Evolutionary conservation across 176 grass and related monocot species (phyloP), one percentile per base, ranked within the genome.

Genomic region (Bothriochloa decipiens): DNA sequence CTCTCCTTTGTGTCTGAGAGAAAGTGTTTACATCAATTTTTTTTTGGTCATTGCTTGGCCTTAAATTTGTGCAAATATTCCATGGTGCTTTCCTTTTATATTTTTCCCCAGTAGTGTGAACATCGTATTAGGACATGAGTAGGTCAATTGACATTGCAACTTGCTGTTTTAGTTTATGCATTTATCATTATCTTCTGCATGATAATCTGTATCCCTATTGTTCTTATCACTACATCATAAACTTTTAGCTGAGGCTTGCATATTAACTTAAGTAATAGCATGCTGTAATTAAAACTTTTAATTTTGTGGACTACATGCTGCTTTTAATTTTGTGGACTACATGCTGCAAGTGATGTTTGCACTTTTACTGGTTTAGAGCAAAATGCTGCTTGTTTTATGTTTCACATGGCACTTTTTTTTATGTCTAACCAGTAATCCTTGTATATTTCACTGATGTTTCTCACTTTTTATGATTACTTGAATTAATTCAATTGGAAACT

Each of bases 111-210:
- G 39, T 13, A 10, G n/a, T 62, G n/a, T 43, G 22, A 45, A 5
- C n/a, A 43, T 45, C 69, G 40, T 72, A 26, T 45, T 45, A 72
- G 39, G 68, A 12, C 22, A 70, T 70, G 37, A 72, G 23, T 72
- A 72, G 70, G 41, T 73, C 14, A 47, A 47, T 17, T 72, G 22
- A 10, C n/a, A 45, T 16, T 46, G 70, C 42, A 73, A 47, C 3
- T 73, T 47, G n/a, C 23, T 72, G 70, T 73, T 73, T 72, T 72
- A 25, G 23, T 45, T 72, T 45, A 70, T 42, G 11, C 11, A 42
- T 25, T 72, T 14, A 72, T 72, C n/a, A 43, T 80, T 27, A 28
- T 26, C 70, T 47, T 47, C 13, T 73, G 6, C 41, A 47, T 27
- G 69, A 46, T 43, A 72, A 72, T 45, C 25, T 72, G 12, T 26